Evolutionary conservation across 1,284 basidiomycete genomes (phyloP), one percentile per base, ranked within the genome.

Genomic region (Mycena citricolor): DNA sequence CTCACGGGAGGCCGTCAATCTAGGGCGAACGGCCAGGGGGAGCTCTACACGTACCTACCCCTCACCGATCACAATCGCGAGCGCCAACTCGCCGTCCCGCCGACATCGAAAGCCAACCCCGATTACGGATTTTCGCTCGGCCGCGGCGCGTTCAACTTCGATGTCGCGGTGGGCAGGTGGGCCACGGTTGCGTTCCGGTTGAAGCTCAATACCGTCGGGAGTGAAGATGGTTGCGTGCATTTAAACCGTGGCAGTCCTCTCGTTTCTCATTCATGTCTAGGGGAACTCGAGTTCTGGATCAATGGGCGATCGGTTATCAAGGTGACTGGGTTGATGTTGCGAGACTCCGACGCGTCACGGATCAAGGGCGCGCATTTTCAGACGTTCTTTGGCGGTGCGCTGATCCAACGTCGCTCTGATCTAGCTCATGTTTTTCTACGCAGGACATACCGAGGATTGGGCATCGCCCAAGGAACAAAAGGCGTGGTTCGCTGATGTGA

Each of bases 311-410:
- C 69, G 2, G 76, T 77, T 3, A 69, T 84, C 4, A 56, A 52
- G n/a, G 65, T 70, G 1, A 56, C 54, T 2, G 71, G 72, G 0
- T 57, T 83, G 0, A 57, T 64, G 2, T 53, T 81, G 1, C 69
- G 79, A 8, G 66, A 71, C 2, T 63, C 67, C 1, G 55, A 63
- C 1, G 62, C 64, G 2, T 67, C 70, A 2, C 65, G 59, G 32
- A 70, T 83, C 32, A 75, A 75, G 38, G 81, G 81, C 4, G 69
- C 79, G 57, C 81, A 83, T 57, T 79, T 83, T 41, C 77, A 86
- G 62, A 87, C 83, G 2, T 89, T 88, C 68, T 89, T 88, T 48
- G 84, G 83, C 46, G 81, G 81, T 80, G 47, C 29, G 68, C 58
- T 8, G 3, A n/a, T 13, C 21, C 8, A 4, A 22, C 17, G 21